phyloP scores from a whole-genome alignment of 495 filamentous ascomycete species.

The Penicillium lagena region DNA sequence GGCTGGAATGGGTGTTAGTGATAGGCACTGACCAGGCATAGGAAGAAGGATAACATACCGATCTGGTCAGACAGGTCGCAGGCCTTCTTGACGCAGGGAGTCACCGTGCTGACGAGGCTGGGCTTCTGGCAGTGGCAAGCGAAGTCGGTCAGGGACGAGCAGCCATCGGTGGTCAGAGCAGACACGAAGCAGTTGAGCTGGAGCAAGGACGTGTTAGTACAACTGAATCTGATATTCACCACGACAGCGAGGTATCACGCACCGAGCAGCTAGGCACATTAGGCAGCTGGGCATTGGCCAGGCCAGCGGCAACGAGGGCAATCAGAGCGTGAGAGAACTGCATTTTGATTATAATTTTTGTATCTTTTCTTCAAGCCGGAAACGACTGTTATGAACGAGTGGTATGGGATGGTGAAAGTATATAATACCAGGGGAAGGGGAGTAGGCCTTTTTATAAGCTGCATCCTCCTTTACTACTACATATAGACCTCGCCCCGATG shows the following conservation, averaged over 20 bases:
- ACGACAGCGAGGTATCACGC: slow-evolving; percentile 4
- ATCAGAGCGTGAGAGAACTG: slow-evolving; percentile 27
- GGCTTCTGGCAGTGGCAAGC: slow-evolving; percentile 46
- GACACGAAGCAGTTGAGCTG: slow-evolving; percentile 39
- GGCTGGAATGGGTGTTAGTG: slow-evolving; percentile 12
- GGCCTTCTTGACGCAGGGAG: slow-evolving; percentile 38
- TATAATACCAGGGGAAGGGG: too few relatives aligned
- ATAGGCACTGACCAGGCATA: background rate
- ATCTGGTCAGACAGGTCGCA: slow-evolving; percentile 33
- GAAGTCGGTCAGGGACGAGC: slow-evolving; percentile 38
- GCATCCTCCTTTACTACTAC: too few relatives aligned
- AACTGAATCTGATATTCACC: background rate
- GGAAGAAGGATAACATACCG: slow-evolving; percentile 10
- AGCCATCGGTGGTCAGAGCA: slow-evolving; percentile 36
- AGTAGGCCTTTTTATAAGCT: slow-evolving; percentile 14
- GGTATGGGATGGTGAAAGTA: background rate
- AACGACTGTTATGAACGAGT: slow-evolving; percentile 23
- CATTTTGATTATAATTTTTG: slow-evolving; percentile 24
- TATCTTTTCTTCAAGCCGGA: background rate
- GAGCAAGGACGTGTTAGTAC: slow-evolving; percentile 1
- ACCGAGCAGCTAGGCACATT: slow-evolving; percentile 41
- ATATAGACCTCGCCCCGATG: too few relatives aligned
- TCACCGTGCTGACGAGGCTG: slow-evolving; percentile 28
- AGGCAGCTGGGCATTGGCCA: slow-evolving; percentile 34
- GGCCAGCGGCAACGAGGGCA: slow-evolving; percentile 27